Evolutionary conservation across 2,329 filamentous ascomycete species (phyloP), one percentile per base, ranked within the genome.

Genomic region (Fusarium humuli): DNA sequence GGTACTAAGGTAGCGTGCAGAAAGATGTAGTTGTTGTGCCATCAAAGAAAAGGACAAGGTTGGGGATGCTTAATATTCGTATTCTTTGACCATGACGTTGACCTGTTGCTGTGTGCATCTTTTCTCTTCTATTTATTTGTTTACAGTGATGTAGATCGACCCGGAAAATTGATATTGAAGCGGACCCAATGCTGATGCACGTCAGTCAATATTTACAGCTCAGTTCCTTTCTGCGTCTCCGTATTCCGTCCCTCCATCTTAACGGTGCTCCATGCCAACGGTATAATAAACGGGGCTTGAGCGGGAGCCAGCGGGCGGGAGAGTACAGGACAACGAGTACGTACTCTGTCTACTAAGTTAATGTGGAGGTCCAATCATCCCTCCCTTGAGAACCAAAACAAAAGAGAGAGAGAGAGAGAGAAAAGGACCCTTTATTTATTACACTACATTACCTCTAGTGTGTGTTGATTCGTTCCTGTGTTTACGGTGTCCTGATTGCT

Each of bases 221-320:
- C 30, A 50, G 48, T 25, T 14, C 20, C 27, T 23, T 32, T 52
- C 49, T 52, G 49, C 13, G 12, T 34, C 32, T 54, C 56, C 59
- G 27, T 49, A 40, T 57, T 45, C 47, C 41, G 57, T 42, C 49
- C 50, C 45, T 55, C 66, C 57, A 70, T 46, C 29, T 59, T 34
- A 70, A 64, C 65, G 44, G 68, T 34, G 22, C 29, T 37, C n/a
- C 11, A 37, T 61, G 63, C 46, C 46, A 61, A 71, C 68, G 53
- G 64, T 34, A 27, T 30, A 49, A 60, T 37, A 54, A 65, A 70
- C 46, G 57, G 67, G 53, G 52, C 34, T 50, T 44, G 49, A 23
- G 50, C 67, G 68, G 68, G 65, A 69, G n/a, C 50, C 58, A 69
- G 58, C 44, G 59, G 63, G 4, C 34, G 34, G 34, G 34, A 37